Conservation (phyloP, 2,329 filamentous ascomycete species). For the Pestalotiopsis sp. region DNA sequence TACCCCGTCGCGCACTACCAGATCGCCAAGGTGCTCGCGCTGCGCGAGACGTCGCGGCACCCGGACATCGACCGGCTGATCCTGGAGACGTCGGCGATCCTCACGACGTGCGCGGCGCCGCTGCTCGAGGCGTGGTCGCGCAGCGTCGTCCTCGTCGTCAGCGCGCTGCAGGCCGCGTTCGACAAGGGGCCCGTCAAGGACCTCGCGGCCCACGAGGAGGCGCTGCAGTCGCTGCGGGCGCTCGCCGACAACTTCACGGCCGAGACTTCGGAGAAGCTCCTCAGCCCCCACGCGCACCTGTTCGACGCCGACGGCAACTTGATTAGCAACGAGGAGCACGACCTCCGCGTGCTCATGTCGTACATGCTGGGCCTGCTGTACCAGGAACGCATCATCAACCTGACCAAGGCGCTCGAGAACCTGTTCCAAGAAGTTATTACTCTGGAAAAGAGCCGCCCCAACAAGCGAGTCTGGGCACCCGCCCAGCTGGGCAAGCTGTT, state of each 20-base stretch:
- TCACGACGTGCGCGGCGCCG: neutral
- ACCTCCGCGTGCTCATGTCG: neutral
- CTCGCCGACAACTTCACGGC: neutral
- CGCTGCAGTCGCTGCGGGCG: neutral
- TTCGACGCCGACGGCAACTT: neutral
- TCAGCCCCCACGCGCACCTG: neutral
- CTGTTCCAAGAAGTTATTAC: neutral
- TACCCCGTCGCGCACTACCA: neutral
- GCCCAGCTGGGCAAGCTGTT: neutral
- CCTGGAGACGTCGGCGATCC: neutral
- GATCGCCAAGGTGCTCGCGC: neutral
- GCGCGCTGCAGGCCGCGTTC: neutral
- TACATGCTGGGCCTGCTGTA: neutral
- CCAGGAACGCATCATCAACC: slow-evolving; percentile 5
- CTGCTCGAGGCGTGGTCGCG: neutral
- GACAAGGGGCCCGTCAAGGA: neutral
- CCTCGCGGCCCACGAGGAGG: neutral
- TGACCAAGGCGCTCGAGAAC: neutral
- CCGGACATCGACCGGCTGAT: neutral
- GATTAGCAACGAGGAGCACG: neutral
- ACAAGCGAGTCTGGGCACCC: neutral
- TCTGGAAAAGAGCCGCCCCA: neutral
- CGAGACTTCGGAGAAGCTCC: neutral
- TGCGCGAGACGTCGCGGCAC: neutral
- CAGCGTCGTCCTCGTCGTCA: neutral